Percentiles rank a stretch among this genome's conserved stretches.
Evolutionary conservation across 805 yeast genomes (phyloP).

Genomic region (Lipomyces spencermartinsiae): DNA sequence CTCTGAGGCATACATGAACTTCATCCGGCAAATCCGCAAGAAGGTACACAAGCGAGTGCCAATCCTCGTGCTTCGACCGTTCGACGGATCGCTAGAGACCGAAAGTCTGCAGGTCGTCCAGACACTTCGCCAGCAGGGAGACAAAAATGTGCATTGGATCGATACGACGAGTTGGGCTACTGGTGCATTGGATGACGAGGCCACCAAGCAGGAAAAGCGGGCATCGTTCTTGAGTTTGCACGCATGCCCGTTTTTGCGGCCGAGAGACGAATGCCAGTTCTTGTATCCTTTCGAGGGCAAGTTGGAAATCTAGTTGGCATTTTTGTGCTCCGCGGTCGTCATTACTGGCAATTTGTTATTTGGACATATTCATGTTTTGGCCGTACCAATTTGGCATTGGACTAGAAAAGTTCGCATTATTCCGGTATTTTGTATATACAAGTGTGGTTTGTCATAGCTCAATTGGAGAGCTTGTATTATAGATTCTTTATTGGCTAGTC

Average conservation of each 20-base stretch:
- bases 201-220: conserved; percentile 13
- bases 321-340: background rate
- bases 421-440: background rate
- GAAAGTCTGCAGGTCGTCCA: conserved; percentile 30
- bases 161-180: conserved; percentile 33
- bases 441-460: background rate
- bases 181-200: conserved; percentile 16
- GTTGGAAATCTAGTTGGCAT: background rate
- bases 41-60: conserved; percentile 34
- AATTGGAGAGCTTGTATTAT: background rate
- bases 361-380: background rate
- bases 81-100: conserved; percentile 33
- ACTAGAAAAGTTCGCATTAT: no score
- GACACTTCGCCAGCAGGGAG: conserved; percentile 28
- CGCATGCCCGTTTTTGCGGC: conserved; percentile 30
- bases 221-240: conserved; percentile 33
- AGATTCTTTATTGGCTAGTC: background rate
- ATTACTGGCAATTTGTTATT: background rate
- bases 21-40: conserved; percentile 32
- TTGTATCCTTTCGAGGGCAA: conserved; percentile 34
- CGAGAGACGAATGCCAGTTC: conserved; percentile 26
- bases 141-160: conserved; percentile 34
- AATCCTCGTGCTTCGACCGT: conserved; percentile 32
- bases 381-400: background rate
- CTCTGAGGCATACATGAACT: conserved; percentile 25